These are phyloP conservation scores for Ganoderma lucidum DNA, from an alignment of 1,284 basidiomycete genomes.

Conservation along the genomic window DNA sequence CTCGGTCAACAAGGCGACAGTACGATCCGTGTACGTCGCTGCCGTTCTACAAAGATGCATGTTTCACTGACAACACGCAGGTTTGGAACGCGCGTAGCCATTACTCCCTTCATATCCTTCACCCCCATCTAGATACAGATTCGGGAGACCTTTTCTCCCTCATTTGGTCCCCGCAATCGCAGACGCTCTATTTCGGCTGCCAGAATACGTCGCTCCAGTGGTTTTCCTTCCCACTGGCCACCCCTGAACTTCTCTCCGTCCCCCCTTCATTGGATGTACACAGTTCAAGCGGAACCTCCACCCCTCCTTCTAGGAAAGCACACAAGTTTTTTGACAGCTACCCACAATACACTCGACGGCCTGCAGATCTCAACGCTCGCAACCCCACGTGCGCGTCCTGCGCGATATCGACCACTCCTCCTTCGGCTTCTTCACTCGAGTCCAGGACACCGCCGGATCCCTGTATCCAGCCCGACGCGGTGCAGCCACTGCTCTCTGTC, in stretches of 20 bases:
- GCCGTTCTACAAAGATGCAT: background rate
- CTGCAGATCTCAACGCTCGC: slow-evolving; percentile 68
- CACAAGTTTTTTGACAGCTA: slow-evolving; percentile 89
- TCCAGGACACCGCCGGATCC: slow-evolving; percentile 26
- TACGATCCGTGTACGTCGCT: slow-evolving; percentile 73
- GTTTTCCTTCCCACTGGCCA: slow-evolving; percentile 65
- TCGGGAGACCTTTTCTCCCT: slow-evolving; percentile 94
- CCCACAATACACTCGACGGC: slow-evolving; percentile 69
- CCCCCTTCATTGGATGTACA: slow-evolving; percentile 32
- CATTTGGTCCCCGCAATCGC: slow-evolving; percentile 76
- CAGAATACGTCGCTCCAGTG: slow-evolving; percentile 92
- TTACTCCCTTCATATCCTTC: slow-evolving; percentile 77
- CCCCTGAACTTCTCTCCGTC: slow-evolving; percentile 15
- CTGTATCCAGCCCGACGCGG: slow-evolving; percentile 37
- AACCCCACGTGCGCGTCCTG: slow-evolving; percentile 49
- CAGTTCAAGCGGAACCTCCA: slow-evolving; percentile 53
- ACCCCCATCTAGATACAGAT: slow-evolving; percentile 84
- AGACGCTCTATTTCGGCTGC: slow-evolving; percentile 88
- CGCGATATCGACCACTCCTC: slow-evolving; percentile 31
- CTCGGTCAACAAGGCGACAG: slow-evolving; percentile 69
- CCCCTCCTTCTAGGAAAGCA: slow-evolving; percentile 49
- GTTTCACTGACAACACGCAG: slow-evolving; percentile 36
- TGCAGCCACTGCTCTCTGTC: slow-evolving; percentile 43
- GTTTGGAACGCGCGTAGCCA: slow-evolving; percentile 87
- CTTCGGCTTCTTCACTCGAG: slow-evolving; percentile 25